phyloP scores from a whole-genome alignment of 1,284 basidiomycete genomes.

The Anthracocystis setariae region DNA sequence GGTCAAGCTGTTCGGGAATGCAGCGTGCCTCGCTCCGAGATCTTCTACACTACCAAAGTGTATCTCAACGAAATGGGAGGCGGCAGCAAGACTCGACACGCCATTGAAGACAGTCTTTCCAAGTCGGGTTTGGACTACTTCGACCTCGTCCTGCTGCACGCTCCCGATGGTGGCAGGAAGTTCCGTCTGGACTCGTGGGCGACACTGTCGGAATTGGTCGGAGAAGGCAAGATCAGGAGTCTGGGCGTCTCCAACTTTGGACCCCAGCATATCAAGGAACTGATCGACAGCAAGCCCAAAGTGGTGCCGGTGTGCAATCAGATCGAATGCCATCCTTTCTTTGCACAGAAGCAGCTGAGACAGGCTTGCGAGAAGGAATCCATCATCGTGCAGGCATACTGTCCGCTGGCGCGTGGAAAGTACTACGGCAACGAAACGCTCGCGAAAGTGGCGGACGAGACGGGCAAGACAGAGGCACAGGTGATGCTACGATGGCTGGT shows the following conservation, averaged over 20 bases:
- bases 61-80: constrained; percentile 69
- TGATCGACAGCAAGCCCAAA: constrained; percentile 48
- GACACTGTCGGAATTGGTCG: constrained; percentile 50
- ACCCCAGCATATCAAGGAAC: constrained; percentile 43
- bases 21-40: constrained; percentile 78
- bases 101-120: constrained; percentile 76
- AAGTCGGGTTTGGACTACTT: constrained; percentile 79
- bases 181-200: constrained; percentile 68
- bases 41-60: constrained; percentile 86
- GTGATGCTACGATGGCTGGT: constrained; percentile 81
- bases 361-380: constrained; percentile 76
- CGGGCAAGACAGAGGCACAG: constrained; percentile 76
- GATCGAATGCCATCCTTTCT: constrained; percentile 58
- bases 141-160: constrained; percentile 58
- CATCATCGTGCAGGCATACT: constrained; percentile 83
- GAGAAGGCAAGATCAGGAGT: constrained; percentile 49
- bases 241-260: constrained; percentile 74
- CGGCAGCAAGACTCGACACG: constrained; percentile 15
- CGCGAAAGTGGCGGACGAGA: constrained; percentile 68
- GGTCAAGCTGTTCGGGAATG: constrained; percentile 79
- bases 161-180: constrained; percentile 44
- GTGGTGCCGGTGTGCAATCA: constrained; percentile 57
- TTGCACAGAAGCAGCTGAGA: constrained; percentile 74
- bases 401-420: constrained; percentile 81
- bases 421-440: constrained; percentile 63